phyloP scores from a whole-genome alignment of 257 asterid species.

The Mentha longifolia region DNA sequence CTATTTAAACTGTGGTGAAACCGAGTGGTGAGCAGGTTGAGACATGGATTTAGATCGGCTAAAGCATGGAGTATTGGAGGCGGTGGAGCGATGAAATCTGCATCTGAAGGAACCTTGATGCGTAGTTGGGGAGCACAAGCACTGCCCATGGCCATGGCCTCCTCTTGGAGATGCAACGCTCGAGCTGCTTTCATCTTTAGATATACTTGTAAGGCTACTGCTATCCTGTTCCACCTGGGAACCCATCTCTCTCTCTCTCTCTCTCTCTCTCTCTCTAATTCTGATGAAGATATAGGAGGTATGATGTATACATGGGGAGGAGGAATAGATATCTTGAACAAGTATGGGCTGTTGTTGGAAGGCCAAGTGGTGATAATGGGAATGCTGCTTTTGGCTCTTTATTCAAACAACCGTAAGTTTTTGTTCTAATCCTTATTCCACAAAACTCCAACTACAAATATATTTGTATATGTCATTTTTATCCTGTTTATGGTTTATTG shows the following conservation, averaged over 20 bases:
- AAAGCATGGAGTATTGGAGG: constrained; percentile 21
- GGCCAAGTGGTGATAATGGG: constrained; percentile 3
- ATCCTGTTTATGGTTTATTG: no score
- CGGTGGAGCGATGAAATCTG: constrained; percentile 48
- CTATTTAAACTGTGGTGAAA: constrained; percentile 40
- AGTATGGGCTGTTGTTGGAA: constrained; percentile 8
- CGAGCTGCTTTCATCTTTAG: constrained; percentile 18
- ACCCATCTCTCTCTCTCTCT: constrained; percentile 9
- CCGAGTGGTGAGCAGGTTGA: not conserved
- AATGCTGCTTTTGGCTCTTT: constrained; percentile 4
- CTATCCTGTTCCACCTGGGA: not conserved
- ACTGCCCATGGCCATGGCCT: constrained; percentile 35
- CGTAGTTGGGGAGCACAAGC: constrained; percentile 61
- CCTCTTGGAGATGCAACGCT: constrained; percentile 40
- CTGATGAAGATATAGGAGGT: no score
- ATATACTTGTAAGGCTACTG: not conserved
- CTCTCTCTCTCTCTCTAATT: not conserved
- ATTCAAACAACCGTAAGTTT: not conserved
- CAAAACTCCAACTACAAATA: not conserved
- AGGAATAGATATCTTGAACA: not conserved
- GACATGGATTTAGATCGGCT: constrained; percentile 55
- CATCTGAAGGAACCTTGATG: constrained; percentile 63
- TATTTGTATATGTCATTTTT: no score
- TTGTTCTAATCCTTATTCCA: constrained; percentile 13
- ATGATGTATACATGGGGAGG: not conserved